Evolutionary conservation across 495 filamentous ascomycete genomes (phyloP).

Genomic region (Saxophila tyrrhenica): DNA sequence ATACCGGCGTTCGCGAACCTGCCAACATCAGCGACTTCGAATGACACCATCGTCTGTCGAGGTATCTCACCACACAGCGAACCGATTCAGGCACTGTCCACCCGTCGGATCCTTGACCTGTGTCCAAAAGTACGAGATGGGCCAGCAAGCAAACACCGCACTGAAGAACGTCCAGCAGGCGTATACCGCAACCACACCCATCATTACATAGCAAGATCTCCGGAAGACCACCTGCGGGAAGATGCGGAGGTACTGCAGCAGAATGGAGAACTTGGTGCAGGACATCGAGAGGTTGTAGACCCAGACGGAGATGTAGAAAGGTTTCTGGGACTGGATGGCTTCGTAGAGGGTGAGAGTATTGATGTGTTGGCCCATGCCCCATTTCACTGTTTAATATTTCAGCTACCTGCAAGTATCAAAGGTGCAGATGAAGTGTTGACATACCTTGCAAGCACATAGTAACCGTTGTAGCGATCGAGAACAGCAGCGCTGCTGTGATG

Average conservation of each 20-base stretch:
- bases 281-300: conserved; percentile 23
- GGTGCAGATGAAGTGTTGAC: background rate
- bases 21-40: background rate
- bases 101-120: conserved; percentile 8
- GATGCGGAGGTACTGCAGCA: conserved; percentile 24
- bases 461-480: conserved; percentile 20
- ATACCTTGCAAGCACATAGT: conserved; percentile 10
- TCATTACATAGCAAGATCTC: conserved; percentile 13
- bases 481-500: conserved; percentile 19
- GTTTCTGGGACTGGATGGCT: conserved; percentile 6
- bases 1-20: conserved; percentile 38
- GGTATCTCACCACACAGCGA: conserved; percentile 29
- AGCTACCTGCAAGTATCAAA: background rate
- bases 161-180: conserved; percentile 21
- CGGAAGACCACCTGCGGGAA: conserved; percentile 18
- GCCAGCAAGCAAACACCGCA: conserved; percentile 26
- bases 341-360: conserved; percentile 9
- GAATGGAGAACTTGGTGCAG: conserved; percentile 23
- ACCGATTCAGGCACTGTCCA: conserved; percentile 35
- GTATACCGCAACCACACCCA: conserved; percentile 18
- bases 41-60: background rate
- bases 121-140: conserved; percentile 30
- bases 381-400: background rate
- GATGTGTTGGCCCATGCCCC: conserved; percentile 23
- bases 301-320: conserved; percentile 21